Evolutionary conservation across 352 stramenopile genomes (phyloP).

Genomic region (Globisporangium polare): DNA sequence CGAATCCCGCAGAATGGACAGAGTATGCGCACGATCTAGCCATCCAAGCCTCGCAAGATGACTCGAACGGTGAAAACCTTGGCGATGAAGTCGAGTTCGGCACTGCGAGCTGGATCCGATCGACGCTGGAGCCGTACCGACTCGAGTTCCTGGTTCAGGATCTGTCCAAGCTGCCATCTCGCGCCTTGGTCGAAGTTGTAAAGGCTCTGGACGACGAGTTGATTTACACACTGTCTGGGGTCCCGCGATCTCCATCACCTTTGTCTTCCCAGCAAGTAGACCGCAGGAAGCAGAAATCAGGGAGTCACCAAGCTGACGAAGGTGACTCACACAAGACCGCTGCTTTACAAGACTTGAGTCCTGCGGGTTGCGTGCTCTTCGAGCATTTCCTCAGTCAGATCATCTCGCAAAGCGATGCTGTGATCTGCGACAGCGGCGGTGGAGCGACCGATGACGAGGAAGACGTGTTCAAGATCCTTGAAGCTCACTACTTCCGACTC

Average conservation of each 20-base stretch:
- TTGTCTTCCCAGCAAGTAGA: background rate
- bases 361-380: conserved; percentile 53
- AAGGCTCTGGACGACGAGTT: conserved; percentile 56
- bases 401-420: conserved; percentile 27
- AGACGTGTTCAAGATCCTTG: conserved; percentile 36
- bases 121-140: conserved; percentile 61
- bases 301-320: background rate
- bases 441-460: conserved; percentile 35
- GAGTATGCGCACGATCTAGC: conserved; percentile 50
- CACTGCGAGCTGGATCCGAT: conserved; percentile 55
- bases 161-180: conserved; percentile 41
- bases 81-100: conserved; percentile 32
- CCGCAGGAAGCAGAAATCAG: conserved; percentile 18
- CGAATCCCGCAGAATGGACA: conserved; percentile 37
- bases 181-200: conserved; percentile 42
- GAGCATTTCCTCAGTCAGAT: conserved; percentile 56
- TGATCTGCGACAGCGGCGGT: conserved; percentile 26
- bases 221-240: conserved; percentile 27
- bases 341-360: background rate
- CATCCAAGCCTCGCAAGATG: conserved; percentile 16
- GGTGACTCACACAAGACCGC: background rate
- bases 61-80: conserved; percentile 3
- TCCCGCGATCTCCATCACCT: conserved; percentile 13
- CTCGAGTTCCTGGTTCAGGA: conserved; percentile 63
- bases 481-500: conserved; percentile 48